Conservation (phyloP, 306 rosid genomes). For the Cicer bijugum region DNA sequence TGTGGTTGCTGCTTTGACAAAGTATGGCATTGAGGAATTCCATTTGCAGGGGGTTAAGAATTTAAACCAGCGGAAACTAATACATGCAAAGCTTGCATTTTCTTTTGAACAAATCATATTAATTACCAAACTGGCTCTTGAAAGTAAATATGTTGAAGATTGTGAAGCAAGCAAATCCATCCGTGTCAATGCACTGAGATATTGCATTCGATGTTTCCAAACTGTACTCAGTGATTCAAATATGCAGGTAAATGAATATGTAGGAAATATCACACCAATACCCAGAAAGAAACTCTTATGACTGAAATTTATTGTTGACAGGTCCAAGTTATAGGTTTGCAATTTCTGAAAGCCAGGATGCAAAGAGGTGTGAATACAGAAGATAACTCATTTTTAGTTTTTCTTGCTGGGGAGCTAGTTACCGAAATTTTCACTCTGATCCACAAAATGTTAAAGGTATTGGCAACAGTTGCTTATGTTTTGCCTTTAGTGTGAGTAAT, state of each 20-base stretch:
- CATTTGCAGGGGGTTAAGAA: slow-evolving; percentile 63
- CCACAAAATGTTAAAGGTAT: slow-evolving; percentile 70
- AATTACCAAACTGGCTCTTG: slow-evolving; percentile 67
- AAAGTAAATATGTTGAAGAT: slow-evolving; percentile 51
- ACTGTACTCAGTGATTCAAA: slow-evolving; percentile 68
- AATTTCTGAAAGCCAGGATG: slow-evolving; percentile 71
- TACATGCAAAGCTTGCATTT: slow-evolving; percentile 81
- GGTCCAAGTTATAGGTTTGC: slow-evolving; percentile 83
- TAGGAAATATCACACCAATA: slow-evolving; percentile 38
- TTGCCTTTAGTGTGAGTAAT: slow-evolving; percentile 19
- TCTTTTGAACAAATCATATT: slow-evolving; percentile 75
- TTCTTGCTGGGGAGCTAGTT: slow-evolving; percentile 77
- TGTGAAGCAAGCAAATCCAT: slow-evolving; percentile 48
- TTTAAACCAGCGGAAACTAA: slow-evolving; percentile 51
- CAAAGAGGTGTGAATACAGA: slow-evolving; percentile 63
- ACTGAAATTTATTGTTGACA: slow-evolving; percentile 53
- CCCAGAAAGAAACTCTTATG: slow-evolving; percentile 42
- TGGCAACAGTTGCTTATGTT: slow-evolving; percentile 28
- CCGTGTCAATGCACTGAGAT: slow-evolving; percentile 52
- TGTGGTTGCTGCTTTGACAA: slow-evolving; percentile 61
- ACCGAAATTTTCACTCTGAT: slow-evolving; percentile 63
- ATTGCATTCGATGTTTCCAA: slow-evolving; percentile 67
- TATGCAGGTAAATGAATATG: slow-evolving; percentile 62
- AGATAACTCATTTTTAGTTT: slow-evolving; percentile 62
- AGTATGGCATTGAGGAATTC: slow-evolving; percentile 71